Evolutionary conservation across 2,329 filamentous ascomycete genomes (phyloP).

Genomic region (Hypoxylon sp.): DNA sequence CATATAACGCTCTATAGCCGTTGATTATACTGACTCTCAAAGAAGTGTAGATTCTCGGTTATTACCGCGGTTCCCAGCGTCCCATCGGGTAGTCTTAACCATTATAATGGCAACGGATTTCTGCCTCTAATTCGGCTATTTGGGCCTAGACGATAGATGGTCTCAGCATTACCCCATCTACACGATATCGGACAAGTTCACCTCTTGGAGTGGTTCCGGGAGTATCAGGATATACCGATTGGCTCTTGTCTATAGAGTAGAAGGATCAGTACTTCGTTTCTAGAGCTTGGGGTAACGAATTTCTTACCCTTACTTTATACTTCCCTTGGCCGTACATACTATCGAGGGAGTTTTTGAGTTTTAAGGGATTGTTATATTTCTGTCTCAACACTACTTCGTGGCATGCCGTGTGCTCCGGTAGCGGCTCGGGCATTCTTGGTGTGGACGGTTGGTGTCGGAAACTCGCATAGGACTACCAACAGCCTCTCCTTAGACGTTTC

Average conservation of each 20-base stretch:
- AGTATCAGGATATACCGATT: conserved; percentile 40
- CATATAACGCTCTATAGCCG: not conserved
- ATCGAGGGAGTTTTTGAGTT: conserved; percentile 37
- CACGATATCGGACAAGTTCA: not conserved
- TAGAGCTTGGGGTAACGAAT: not conserved
- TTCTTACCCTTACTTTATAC: conserved; percentile 38
- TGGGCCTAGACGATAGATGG: conserved; percentile 10
- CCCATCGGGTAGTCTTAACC: not conserved
- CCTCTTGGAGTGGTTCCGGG: conserved; percentile 19
- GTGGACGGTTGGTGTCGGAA: not conserved
- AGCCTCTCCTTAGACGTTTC: not conserved
- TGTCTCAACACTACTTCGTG: conserved; percentile 38
- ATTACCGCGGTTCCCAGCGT: not conserved
- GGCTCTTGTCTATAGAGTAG: conserved; percentile 25
- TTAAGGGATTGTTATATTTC: conserved; percentile 40
- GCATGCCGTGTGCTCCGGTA: not conserved
- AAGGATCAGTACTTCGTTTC: conserved; percentile 3
- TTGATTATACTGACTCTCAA: not conserved
- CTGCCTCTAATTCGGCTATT: conserved; percentile 19
- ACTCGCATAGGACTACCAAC: not conserved
- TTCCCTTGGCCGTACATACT: conserved; percentile 32
- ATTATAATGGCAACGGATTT: conserved; percentile 26
- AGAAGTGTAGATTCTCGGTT: not conserved
- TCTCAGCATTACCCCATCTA: conserved; percentile 1
- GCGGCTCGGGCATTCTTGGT: conserved; percentile 2